These are phyloP conservation scores for Heimioporus sp. DNA, from an alignment of 768 basidiomycete species.

Conservation along the genomic window DNA sequence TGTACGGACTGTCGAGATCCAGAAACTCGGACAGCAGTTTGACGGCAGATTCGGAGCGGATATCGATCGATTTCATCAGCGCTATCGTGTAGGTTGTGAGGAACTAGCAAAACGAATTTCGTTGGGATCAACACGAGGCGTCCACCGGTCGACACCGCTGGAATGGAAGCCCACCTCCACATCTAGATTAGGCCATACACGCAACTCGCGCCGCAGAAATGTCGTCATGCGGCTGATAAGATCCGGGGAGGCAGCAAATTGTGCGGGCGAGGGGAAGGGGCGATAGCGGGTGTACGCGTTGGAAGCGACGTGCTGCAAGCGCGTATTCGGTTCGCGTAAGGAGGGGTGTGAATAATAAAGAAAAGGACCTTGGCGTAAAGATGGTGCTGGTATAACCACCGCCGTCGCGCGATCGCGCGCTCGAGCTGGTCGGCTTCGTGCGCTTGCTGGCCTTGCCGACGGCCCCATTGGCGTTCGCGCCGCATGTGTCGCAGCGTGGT, in stretches of 20 bases:
- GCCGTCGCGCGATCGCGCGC: slow-evolving; percentile 65
- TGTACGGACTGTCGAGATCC: slow-evolving; percentile 66
- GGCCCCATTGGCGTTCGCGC: slow-evolving; percentile 55
- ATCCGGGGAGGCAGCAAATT: slow-evolving; percentile 76
- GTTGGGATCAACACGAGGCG: slow-evolving; percentile 14
- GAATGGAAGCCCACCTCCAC: slow-evolving; percentile 61
- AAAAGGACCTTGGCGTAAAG: slow-evolving; percentile 80
- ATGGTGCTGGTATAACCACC: slow-evolving; percentile 77
- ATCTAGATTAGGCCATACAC: slow-evolving; percentile 87
- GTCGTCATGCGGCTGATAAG: slow-evolving; percentile 71
- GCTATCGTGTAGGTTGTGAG: slow-evolving; percentile 86
- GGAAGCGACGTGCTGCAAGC: slow-evolving; percentile 82
- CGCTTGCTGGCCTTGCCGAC: slow-evolving; percentile 45
- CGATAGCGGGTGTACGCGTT: slow-evolving; percentile 83
- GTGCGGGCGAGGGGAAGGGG: slow-evolving; percentile 86
- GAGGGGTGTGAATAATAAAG: not conserved
- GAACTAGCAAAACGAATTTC: slow-evolving; percentile 49
- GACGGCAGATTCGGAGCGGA: slow-evolving; percentile 85
- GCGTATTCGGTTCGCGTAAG: not conserved
- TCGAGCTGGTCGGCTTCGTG: slow-evolving; percentile 72
- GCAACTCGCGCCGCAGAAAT: slow-evolving; percentile 83
- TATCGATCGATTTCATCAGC: slow-evolving; percentile 89
- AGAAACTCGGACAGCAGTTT: slow-evolving; percentile 85
- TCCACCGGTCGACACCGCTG: not conserved
- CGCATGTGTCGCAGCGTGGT: slow-evolving; percentile 30